Conservation (phyloP, 78 protist genomes). For the Anaeramoeba flamelloides region DNA sequence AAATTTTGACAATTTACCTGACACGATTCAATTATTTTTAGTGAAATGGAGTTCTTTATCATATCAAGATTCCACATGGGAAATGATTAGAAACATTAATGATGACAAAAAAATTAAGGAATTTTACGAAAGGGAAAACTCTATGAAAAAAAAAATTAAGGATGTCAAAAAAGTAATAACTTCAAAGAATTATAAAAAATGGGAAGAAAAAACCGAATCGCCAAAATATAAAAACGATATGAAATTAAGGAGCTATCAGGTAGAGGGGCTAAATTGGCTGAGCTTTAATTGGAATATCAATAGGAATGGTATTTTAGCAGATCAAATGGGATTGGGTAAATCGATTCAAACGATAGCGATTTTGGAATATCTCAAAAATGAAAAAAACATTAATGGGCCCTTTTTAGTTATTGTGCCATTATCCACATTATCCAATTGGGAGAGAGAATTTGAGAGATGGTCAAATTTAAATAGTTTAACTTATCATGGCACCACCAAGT, state of each 20-base stretch:
- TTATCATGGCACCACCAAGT: conserved; percentile 76
- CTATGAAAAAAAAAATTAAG: too few relatives aligned
- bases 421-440: conserved; percentile 81
- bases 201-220: too few relatives aligned
- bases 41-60: too few relatives aligned
- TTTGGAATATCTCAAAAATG: conserved; percentile 53
- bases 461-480: conserved; percentile 15
- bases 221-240: too few relatives aligned
- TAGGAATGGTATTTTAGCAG: conserved; percentile 29
- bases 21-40: too few relatives aligned
- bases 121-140: too few relatives aligned
- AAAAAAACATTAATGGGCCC: conserved; percentile 53
- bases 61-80: too few relatives aligned
- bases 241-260: conserved; percentile 46
- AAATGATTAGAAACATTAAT: too few relatives aligned
- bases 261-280: conserved; percentile 71
- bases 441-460: conserved; percentile 65
- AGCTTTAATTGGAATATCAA: conserved; percentile 12
- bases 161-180: too few relatives aligned
- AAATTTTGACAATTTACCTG: too few relatives aligned
- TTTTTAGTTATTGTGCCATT: conserved; percentile 86
- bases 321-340: conserved; percentile 55
- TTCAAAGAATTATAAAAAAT: too few relatives aligned
- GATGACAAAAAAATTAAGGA: too few relatives aligned
- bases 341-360: conserved; percentile 67